Percentiles rank a stretch among this genome's conserved stretches.
Conservation (phyloP, 2,329 filamentous ascomycete species). For the Alternaria hordeiaustralica region DNA sequence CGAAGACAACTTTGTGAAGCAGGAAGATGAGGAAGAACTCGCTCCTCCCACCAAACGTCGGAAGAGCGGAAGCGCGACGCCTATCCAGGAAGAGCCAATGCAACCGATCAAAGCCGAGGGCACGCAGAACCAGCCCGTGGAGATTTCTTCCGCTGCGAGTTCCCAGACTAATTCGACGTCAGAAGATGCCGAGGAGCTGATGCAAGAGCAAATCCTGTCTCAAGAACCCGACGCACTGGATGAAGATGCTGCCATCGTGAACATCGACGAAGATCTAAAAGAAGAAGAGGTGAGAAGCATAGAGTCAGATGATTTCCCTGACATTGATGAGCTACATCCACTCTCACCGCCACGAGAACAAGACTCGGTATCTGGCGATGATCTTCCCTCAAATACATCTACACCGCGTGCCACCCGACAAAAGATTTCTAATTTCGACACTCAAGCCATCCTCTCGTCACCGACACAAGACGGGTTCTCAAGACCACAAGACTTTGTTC, state of each 20-base stretch:
- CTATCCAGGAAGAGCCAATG: neutral
- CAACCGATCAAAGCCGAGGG: neutral
- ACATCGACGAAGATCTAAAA: neutral
- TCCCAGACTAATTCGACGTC: constrained; percentile 9
- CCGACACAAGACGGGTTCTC: constrained; percentile 25
- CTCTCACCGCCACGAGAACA: constrained; percentile 1
- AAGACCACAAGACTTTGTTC: constrained; percentile 9
- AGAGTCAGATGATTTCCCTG: constrained; percentile 19
- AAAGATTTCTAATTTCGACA: constrained; percentile 33
- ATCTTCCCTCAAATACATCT: constrained; percentile 32
- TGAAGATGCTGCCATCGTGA: neutral
- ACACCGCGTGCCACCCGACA: constrained; percentile 37
- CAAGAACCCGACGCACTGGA: neutral
- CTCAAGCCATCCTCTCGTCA: constrained; percentile 45
- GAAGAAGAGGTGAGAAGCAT: constrained; percentile 16
- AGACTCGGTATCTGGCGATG: constrained; percentile 7
- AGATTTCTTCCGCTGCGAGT: constrained; percentile 28
- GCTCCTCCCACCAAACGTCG: constrained; percentile 23
- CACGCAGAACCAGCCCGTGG: constrained; percentile 24
- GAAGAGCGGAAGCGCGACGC: constrained; percentile 18
- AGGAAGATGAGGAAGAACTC: neutral
- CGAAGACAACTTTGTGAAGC: constrained; percentile 9
- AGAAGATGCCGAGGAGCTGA: neutral
- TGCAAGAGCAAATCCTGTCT: constrained; percentile 5
- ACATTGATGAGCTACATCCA: neutral